Evolutionary conservation across 139 green algal species (phyloP).

Genomic region (Chlorella sp.): DNA sequence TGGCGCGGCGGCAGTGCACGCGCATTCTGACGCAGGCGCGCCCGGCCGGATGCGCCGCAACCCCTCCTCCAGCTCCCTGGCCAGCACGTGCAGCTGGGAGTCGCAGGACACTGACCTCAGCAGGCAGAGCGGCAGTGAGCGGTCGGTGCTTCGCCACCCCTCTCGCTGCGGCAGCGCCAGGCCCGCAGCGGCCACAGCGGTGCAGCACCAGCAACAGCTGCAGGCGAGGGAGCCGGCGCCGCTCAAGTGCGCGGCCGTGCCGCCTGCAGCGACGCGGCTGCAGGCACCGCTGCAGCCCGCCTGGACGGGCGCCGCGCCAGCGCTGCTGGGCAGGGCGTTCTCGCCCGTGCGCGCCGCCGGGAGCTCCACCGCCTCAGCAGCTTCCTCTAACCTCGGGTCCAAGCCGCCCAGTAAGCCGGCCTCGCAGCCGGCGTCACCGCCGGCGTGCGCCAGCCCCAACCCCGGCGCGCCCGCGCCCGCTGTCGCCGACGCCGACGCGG

Average conservation of each 20-base stretch:
- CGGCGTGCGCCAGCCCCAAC: no score
- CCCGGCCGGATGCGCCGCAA: not conserved
- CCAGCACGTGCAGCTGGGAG: conserved; percentile 23
- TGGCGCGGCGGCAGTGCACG: no score
- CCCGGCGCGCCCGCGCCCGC: no score
- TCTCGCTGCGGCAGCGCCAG: not conserved
- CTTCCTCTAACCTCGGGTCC: no score
- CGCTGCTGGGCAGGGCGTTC: no score
- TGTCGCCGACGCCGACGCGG: no score
- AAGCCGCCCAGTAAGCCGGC: no score
- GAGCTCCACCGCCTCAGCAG: no score
- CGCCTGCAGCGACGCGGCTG: not conserved
- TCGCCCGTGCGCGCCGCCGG: no score
- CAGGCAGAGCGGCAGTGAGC: conserved; percentile 21
- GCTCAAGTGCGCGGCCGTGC: not conserved
- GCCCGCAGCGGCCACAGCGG: not conserved
- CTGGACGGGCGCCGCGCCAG: no score
- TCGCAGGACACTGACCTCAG: conserved; percentile 35
- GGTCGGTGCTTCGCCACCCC: conserved; percentile 27
- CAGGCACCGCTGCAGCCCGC: not conserved
- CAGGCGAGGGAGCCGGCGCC: not conserved
- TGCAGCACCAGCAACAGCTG: not conserved
- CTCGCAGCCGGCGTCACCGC: no score
- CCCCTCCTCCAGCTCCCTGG: conserved; percentile 14
- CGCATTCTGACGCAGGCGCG: no score